A percentile compares a stretch with the other conserved stretches of the same genome.
These are phyloP conservation scores for Ganoderma meredithae DNA, from an alignment of 1,284 basidiomycete genomes.

Conservation along the genomic window DNA sequence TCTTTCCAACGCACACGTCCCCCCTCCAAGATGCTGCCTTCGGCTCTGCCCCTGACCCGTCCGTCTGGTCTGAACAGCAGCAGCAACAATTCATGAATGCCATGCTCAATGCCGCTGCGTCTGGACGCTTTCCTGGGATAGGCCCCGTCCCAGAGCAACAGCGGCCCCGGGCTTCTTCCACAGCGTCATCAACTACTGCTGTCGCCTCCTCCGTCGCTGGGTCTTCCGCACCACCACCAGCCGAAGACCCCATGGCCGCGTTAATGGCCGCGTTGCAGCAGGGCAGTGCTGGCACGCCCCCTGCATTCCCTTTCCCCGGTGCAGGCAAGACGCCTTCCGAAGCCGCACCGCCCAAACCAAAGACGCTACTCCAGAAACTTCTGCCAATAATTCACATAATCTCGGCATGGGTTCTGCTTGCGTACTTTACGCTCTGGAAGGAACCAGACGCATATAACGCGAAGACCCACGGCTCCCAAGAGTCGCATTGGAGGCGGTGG, in stretches of 20 bases:
- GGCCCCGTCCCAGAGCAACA: slow-evolving; percentile 28
- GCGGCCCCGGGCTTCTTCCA: slow-evolving; percentile 21
- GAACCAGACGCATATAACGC: slow-evolving; percentile 59
- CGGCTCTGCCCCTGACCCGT: slow-evolving; percentile 51
- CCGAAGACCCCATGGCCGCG: slow-evolving; percentile 42
- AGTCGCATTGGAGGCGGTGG: slow-evolving; percentile 63
- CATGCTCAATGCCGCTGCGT: slow-evolving; percentile 52
- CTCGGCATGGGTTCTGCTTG: slow-evolving; percentile 66
- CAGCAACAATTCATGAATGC: slow-evolving; percentile 71
- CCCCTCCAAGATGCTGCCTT: slow-evolving; percentile 36
- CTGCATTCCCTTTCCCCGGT: slow-evolving; percentile 27
- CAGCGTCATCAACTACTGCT: slow-evolving; percentile 30
- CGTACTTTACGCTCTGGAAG: slow-evolving; percentile 70
- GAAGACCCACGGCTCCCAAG: slow-evolving; percentile 32
- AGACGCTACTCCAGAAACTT: slow-evolving; percentile 62
- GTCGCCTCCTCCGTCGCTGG: slow-evolving; percentile 17
- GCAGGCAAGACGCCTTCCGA: slow-evolving; percentile 23
- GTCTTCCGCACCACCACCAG: slow-evolving; percentile 16
- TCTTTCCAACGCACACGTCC: slow-evolving; percentile 34
- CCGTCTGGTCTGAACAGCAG: slow-evolving; percentile 70
- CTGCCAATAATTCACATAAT: slow-evolving; percentile 71
- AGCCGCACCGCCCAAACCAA: slow-evolving; percentile 41
- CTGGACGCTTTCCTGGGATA: slow-evolving; percentile 17
- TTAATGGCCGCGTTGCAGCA: slow-evolving; percentile 43
- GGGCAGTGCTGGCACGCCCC: slow-evolving; percentile 28